Percentiles rank a stretch among this genome's conserved stretches.
Evolutionary conservation across 345 rosid species (phyloP).

Genomic region (Acer campestre): DNA sequence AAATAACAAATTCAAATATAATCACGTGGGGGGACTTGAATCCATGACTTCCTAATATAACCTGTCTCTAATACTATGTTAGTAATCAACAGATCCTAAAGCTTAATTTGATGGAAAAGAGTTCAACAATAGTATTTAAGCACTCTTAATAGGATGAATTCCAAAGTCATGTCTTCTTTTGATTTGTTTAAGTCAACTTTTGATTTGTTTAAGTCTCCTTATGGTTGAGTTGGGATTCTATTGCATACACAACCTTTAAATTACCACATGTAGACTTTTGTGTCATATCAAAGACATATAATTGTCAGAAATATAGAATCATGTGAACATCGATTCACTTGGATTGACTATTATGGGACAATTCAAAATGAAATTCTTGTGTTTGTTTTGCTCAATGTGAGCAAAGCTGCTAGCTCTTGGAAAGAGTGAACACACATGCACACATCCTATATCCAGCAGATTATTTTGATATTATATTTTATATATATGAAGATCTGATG

Average conservation of each 20-base stretch:
- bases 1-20: too few relatives aligned
- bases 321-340: not conserved
- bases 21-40: too few relatives aligned
- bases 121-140: too few relatives aligned
- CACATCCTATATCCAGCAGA: not conserved
- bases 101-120: too few relatives aligned
- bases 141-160: too few relatives aligned
- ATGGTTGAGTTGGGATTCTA: too few relatives aligned
- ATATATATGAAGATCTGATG: slow-evolving; percentile 13
- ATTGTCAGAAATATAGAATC: not conserved
- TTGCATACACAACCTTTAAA: too few relatives aligned
- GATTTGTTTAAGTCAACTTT: not conserved
- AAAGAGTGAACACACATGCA: not conserved
- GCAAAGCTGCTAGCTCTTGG: slow-evolving; percentile 3
- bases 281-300: not conserved
- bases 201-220: not conserved
- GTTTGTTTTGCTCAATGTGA: not conserved
- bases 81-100: too few relatives aligned
- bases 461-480: slow-evolving; percentile 4
- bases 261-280: not conserved
- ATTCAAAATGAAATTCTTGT: not conserved
- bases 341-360: not conserved
- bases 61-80: too few relatives aligned
- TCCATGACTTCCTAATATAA: too few relatives aligned
- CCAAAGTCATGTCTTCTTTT: not conserved